Evolutionary conservation across 495 filamentous ascomycete genomes (phyloP).

Genomic region (Penicillium paradoxum): DNA sequence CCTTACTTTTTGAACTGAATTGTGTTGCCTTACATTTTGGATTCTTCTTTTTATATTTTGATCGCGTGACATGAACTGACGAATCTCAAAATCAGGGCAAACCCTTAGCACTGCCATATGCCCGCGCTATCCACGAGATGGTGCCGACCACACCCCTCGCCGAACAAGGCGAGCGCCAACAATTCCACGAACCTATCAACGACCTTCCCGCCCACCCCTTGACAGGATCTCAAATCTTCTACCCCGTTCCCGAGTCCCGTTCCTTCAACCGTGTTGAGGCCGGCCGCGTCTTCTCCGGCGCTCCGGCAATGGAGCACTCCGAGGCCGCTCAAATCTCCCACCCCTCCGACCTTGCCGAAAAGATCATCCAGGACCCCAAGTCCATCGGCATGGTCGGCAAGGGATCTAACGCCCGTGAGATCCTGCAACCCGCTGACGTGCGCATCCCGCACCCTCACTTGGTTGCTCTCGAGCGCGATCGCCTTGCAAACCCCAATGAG

Average conservation of each 20-base stretch:
- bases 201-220: constrained; percentile 78
- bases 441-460: constrained; percentile 88
- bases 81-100: constrained; percentile 55
- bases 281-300: constrained; percentile 70
- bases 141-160: constrained; percentile 55
- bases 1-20: constrained; percentile 36
- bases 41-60: not conserved
- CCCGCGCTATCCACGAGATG: constrained; percentile 72
- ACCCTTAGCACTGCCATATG: constrained; percentile 69
- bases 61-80: constrained; percentile 12
- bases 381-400: constrained; percentile 43
- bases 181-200: constrained; percentile 79
- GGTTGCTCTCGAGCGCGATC: constrained; percentile 52
- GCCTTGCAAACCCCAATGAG: constrained; percentile 24
- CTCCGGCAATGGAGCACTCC: constrained; percentile 32
- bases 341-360: constrained; percentile 25
- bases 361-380: constrained; percentile 24
- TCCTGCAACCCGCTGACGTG: constrained; percentile 75
- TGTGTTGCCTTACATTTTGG: constrained; percentile 12
- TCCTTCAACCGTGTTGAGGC: constrained; percentile 86
- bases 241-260: constrained; percentile 84
- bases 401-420: constrained; percentile 36
- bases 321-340: constrained; percentile 21
- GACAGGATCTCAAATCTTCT: constrained; percentile 81
- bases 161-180: constrained; percentile 16